Evolutionary conservation across 176 grass and related monocot genomes (phyloP), one percentile per base, ranked within the genome.

Genomic region (Ampelocalamus luodianensis): DNA sequence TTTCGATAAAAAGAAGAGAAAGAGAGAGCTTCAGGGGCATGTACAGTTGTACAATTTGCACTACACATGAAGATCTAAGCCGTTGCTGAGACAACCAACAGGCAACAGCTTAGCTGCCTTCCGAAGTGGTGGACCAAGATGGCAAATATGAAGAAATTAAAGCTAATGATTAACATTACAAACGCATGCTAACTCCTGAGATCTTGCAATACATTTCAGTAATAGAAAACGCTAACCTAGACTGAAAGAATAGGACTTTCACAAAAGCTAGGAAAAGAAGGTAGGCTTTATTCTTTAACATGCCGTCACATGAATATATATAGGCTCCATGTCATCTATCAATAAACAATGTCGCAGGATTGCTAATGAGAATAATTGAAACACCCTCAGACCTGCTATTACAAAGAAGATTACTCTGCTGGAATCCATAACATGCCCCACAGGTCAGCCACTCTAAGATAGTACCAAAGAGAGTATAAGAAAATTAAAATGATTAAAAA

Each of bases 241-340:
- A 78, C n/a, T n/a, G 27, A 24, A 38, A 64, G 55, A 22, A 74
- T 40, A 60, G 9, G 26, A 22, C 24, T 71, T 82, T 72, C 27
- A 51, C 69, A 66, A 69, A 85, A 69, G 83, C 29, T 54, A 14
- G 49, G 74, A 39, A 85, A 83, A 76, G 60, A 65, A 40, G 12
- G 71, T 11, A 1, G 3, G 45, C 71, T 76, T 84, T 84, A 67
- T 76, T 84, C 82, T 53, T 10, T 60, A 66, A 67, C 60, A 67
- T 84, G 45, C 22, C 29, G 13, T 27, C 82, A 84, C 72, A 43
- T 84, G 82, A 76, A 40, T 14, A 49, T 11, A 9, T n/a, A 29
- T n/a, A 43, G 53, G 36, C 50, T 32, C 50, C 1, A 46, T 9
- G 68, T 22, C 34, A 82, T 16, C 13, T 3, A 45, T 50, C 70